These are phyloP conservation scores for Pyrenula massariospora DNA, from an alignment of 495 filamentous ascomycete genomes.

Conservation along the genomic window DNA sequence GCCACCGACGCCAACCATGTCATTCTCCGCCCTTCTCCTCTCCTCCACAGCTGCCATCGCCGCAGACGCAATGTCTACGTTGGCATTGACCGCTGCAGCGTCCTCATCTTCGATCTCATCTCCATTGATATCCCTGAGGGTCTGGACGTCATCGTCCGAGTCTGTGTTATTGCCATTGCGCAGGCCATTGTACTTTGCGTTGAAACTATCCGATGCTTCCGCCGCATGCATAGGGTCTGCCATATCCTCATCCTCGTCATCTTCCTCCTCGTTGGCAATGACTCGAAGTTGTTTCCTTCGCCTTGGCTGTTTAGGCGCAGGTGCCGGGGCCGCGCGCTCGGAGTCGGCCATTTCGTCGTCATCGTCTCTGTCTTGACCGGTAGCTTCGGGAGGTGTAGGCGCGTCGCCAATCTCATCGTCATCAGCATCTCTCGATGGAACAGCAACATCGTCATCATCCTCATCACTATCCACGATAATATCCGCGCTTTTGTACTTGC, in stretches of 20 bases:
- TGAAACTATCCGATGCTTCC: neutral
- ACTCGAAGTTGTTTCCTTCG: constrained; percentile 23
- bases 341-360: constrained; percentile 16
- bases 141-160: neutral
- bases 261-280: constrained; percentile 33
- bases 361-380: constrained; percentile 9
- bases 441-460: constrained; percentile 30
- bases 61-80: neutral
- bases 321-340: constrained; percentile 16
- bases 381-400: constrained; percentile 12
- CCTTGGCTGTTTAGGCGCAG: constrained; percentile 18
- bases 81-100: neutral
- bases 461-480: constrained; percentile 65
- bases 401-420: constrained; percentile 24
- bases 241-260: constrained; percentile 21
- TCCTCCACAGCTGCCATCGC: neutral
- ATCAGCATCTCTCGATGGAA: constrained; percentile 22
- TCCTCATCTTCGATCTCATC: neutral
- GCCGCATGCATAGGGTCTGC: constrained; percentile 6
- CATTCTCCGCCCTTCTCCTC: neutral
- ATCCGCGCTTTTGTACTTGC: constrained; percentile 72
- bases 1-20: neutral
- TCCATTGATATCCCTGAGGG: neutral
- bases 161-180: neutral
- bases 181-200: neutral